Conservation (phyloP, 2,329 filamentous ascomycete species). For the Sporothrix dimorphospora region DNA sequence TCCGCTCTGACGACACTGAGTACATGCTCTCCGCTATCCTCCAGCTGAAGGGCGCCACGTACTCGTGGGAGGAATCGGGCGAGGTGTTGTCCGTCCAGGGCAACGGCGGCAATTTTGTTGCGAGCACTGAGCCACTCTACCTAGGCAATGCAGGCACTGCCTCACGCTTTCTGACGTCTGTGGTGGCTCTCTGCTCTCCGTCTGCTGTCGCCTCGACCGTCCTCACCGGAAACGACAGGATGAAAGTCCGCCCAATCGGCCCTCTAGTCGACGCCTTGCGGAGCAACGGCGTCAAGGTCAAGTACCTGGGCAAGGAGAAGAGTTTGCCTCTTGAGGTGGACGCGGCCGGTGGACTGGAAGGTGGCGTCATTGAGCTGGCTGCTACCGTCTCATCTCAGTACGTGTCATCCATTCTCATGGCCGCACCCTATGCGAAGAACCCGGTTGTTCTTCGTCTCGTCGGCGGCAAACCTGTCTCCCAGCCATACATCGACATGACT, state of each 20-base stretch:
- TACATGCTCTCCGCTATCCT: constrained; percentile 94
- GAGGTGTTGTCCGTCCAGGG: constrained; percentile 86
- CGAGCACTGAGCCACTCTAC: constrained; percentile 78
- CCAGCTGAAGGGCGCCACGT: constrained; percentile 81
- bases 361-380: constrained; percentile 86
- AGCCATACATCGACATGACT: constrained; percentile 98
- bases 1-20: constrained; percentile 96
- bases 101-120: constrained; percentile 82
- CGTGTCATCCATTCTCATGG: constrained; percentile 95
- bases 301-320: constrained; percentile 80
- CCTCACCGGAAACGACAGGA: constrained; percentile 89
- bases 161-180: constrained; percentile 90
- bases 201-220: constrained; percentile 69
- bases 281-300: constrained; percentile 82
- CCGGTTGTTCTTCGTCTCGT: constrained; percentile 88
- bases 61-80: constrained; percentile 93
- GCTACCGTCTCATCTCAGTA: constrained; percentile 99
- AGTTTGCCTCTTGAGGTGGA: constrained; percentile 83
- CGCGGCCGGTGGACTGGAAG: constrained; percentile 80
- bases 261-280: constrained; percentile 88
- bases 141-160: constrained; percentile 96
- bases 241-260: constrained; percentile 95
- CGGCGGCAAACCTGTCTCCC: constrained; percentile 96
- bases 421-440: constrained; percentile 92
- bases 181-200: constrained; percentile 79